A percentile compares a stretch with the other conserved stretches of the same genome.
Evolutionary conservation across 371 early-diverging fungal species (phyloP).

Genomic region (Rhizopus sp.): DNA sequence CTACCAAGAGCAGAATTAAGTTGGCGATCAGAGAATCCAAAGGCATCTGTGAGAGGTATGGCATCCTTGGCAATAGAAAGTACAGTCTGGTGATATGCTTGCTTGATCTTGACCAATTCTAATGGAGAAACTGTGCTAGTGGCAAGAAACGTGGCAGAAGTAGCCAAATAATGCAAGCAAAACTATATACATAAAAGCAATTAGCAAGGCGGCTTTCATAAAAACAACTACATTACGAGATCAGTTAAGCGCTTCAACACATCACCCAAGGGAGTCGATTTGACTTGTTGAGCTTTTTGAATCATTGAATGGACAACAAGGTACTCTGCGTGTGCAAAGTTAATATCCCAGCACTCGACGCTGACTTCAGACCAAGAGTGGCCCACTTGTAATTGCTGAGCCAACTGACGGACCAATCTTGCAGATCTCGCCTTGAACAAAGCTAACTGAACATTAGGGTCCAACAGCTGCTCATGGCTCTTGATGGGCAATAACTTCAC

Average conservation of each 20-base stretch:
- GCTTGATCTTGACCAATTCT: constrained; percentile 28
- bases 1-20: constrained; percentile 68
- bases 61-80: constrained; percentile 55
- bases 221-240: constrained; percentile 29
- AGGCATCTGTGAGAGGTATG: constrained; percentile 68
- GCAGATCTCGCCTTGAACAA: constrained; percentile 64
- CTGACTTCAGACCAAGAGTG: constrained; percentile 57
- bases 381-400: constrained; percentile 31
- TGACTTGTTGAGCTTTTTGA: constrained; percentile 8
- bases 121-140: constrained; percentile 37
- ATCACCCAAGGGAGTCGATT: constrained; percentile 22
- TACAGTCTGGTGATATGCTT: constrained; percentile 26
- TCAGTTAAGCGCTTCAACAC: constrained; percentile 29
- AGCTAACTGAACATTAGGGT: constrained; percentile 53
- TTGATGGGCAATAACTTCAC: no score
- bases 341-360: constrained; percentile 57
- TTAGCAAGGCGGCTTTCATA: neutral
- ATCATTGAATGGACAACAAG: constrained; percentile 24
- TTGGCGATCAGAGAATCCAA: constrained; percentile 65
- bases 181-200: constrained; percentile 27
- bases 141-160: constrained; percentile 39
- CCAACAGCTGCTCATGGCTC: constrained; percentile 27
- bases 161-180: constrained; percentile 28
- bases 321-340: constrained; percentile 50
- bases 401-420: constrained; percentile 52